phyloP scores from a whole-genome alignment of 139 green algal species.

The Coccomyxa sp. region DNA sequence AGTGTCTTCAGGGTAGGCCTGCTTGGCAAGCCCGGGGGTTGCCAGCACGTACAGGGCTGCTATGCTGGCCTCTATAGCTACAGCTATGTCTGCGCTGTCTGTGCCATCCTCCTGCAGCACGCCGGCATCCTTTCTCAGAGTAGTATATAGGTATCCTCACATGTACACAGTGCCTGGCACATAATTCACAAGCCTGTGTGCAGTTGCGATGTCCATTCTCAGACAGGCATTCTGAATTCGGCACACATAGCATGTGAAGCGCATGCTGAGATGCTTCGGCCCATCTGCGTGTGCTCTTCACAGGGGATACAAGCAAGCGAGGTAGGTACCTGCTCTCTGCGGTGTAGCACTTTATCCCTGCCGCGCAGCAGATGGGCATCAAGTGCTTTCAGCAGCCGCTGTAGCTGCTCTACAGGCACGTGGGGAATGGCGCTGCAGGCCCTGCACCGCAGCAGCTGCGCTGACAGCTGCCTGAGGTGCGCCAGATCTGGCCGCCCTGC shows the following conservation, averaged over 20 bases:
- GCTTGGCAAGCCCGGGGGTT: conserved; percentile 33
- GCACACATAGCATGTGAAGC: too few relatives aligned
- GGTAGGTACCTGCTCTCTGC: neutral
- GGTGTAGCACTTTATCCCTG: neutral
- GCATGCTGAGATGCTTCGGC: too few relatives aligned
- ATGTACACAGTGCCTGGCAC: too few relatives aligned
- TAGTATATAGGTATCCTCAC: too few relatives aligned
- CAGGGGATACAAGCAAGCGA: neutral
- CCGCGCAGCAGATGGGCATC: neutral
- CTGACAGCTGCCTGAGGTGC: neutral
- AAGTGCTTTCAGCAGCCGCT: neutral
- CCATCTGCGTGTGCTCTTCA: too few relatives aligned
- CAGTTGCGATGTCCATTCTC: too few relatives aligned
- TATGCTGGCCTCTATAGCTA: conserved; percentile 8
- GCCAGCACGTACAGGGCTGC: conserved; percentile 36
- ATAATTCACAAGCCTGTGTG: too few relatives aligned
- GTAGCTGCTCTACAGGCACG: neutral
- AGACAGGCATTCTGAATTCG: too few relatives aligned
- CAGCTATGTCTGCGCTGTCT: neutral
- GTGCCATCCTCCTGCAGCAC: too few relatives aligned
- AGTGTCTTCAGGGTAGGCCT: conserved; percentile 43
- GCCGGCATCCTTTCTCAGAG: too few relatives aligned
- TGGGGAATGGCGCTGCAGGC: neutral
- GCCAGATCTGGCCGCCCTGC: neutral
- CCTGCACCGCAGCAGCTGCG: neutral